Evolutionary conservation across 163 green algal species (phyloP), one percentile per base, ranked within the genome.

Genomic region (Trebouxiophyceae sp.): DNA sequence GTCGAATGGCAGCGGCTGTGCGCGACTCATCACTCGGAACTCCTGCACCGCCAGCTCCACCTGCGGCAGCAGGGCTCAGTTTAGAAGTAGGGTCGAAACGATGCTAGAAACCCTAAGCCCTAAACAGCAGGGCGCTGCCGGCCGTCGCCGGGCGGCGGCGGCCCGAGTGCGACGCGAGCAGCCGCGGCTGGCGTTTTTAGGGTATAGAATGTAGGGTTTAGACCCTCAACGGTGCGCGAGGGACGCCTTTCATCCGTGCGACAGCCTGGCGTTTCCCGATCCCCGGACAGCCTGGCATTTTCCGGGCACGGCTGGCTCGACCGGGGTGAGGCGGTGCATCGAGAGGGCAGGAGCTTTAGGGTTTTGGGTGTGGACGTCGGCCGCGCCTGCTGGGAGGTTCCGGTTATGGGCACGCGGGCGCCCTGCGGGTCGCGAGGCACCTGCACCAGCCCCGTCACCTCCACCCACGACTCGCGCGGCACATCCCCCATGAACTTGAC

Each of bases 401-500:
- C 39, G 19, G 39, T 50, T 12, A 50, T 50, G 39, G 39, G 39
- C 12, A 16, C 39, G 39, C 39, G 39, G 19, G 19, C 19, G 39
- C 59, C 74, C 6, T 95, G 68, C 19, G 82, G 69, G 0, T 68
- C 66, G 12, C 81, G 47, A 6, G 88, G 82, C 4, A 66, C 44
- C 5, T 60, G 67, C 23, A 95, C 34, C 0, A 76, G 55, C 54
- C 84, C 89, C 32, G 73, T 75, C 2, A 99, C 71, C 68, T 99
- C 94, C 46, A 98, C 87, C 30, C 98, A 90, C 23, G 84, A 94
- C 81, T 99, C 94, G 23, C 87, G 87, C 2, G 86, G 72, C 33
- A 99, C 77, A 67, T 80, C 78, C 3, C 75, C 85, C 3, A 86
- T 86, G 64, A 97, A 99, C 84, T 98, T 98, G 33, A 99, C 87